Evolutionary conservation across 1,284 basidiomycete species (phyloP).

Genomic region (Ceratobasidium sp.): DNA sequence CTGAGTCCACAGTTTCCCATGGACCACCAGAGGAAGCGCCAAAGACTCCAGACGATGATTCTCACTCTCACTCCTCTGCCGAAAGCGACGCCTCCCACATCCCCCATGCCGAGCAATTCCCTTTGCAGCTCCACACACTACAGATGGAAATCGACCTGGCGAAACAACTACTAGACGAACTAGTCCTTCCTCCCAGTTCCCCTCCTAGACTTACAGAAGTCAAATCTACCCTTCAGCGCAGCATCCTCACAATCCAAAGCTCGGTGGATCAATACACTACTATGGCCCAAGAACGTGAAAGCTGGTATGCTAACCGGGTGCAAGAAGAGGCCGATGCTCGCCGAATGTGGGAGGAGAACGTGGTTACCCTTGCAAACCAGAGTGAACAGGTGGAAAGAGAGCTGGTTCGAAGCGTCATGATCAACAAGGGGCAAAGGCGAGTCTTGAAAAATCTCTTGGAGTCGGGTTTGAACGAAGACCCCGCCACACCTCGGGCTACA

Average conservation of each 20-base stretch:
- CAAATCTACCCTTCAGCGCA: conserved; percentile 70
- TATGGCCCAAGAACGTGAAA: conserved; percentile 85
- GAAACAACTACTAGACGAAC: conserved; percentile 69
- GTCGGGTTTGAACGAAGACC: conserved; percentile 14
- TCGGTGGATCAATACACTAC: conserved; percentile 76
- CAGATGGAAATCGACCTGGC: conserved; percentile 85
- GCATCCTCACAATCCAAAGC: conserved; percentile 66
- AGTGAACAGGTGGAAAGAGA: conserved; percentile 88
- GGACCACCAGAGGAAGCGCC: not conserved
- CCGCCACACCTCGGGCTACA: conserved; percentile 41
- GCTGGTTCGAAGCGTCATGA: conserved; percentile 67
- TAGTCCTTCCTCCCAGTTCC: conserved; percentile 56
- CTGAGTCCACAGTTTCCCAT: not conserved
- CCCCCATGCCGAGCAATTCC: conserved; percentile 75
- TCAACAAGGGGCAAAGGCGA: conserved; percentile 51
- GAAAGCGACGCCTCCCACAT: conserved; percentile 54
- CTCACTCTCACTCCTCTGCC: conserved; percentile 14
- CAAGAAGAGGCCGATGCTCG: conserved; percentile 78
- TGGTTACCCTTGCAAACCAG: conserved; percentile 86
- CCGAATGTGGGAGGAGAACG: conserved; percentile 91
- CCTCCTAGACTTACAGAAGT: conserved; percentile 57
- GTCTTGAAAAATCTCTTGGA: conserved; percentile 42
- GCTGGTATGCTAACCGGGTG: conserved; percentile 75
- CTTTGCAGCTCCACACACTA: conserved; percentile 78
- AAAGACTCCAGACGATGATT: conserved; percentile 14